Evolutionary conservation across 2,329 filamentous ascomycete genomes (phyloP), one percentile per base, ranked within the genome.

Genomic region (Colletotrichum agaves): DNA sequence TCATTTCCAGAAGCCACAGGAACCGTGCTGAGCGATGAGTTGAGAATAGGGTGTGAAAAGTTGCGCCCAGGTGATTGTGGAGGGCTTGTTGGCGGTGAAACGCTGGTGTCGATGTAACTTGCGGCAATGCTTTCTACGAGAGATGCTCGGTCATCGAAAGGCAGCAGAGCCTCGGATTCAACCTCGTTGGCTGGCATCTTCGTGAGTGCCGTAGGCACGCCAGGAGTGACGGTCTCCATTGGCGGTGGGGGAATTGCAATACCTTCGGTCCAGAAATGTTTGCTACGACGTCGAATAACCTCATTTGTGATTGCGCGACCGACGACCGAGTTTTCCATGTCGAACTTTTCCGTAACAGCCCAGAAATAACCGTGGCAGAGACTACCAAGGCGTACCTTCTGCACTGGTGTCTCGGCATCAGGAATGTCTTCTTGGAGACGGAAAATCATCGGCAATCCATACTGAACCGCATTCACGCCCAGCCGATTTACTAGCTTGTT

Each of bases 331-430:
- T 84, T 84, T 61, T 94, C 91, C 69, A 97, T 90, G 50, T 92
- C 87, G 70, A 97, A 94, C 62, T 88, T 90, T 66, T 94, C 90
- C 4, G 87, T 89, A 69, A 98, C 76, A 0, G 88, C 87, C 91
- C 92, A 95, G 66, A 98, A 89, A 78, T 98, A 98, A 8, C 93
- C 94, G 74, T 97, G 93, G 57, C 95, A 93, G 63, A 98, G 82
- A 75, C 92, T 94, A 33, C 92, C 93, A 47, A 97, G 83, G 47
- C 93, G 91, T 43, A 97, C 87, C 75, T 95, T 96, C 33, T 90
- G 87, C 46, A 88, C 78, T 0, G 91, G 88, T 23, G 86, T 86
- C 52, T 90, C 88, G 3, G 90, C 83, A 7, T 87, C 86, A 62
- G 88, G 85, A 35, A 96, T 91, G 70, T 96, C 93, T 74, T 97